Base-by-base conservation (phyloP, 176 grass and related monocot genomes). In the Saccharum spontaneum region DNA sequence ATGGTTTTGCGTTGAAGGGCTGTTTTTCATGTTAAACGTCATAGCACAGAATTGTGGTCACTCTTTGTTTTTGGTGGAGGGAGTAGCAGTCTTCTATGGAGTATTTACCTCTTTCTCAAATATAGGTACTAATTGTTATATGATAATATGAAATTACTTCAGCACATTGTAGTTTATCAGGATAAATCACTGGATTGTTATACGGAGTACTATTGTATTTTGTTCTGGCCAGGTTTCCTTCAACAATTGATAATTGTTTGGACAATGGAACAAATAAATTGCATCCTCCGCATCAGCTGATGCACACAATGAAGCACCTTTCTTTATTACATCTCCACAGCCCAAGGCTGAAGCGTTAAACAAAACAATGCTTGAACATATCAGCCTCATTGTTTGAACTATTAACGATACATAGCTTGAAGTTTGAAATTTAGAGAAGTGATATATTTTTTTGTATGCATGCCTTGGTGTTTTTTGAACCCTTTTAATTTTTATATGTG, bases 381-480 rank as follows among this genome's bases (percentile, higher is more conserved):
- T 36, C 14, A 36, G 16, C 15, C 64, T 17, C 64, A 8, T 36
- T 37, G 30, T 84, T 88, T 73, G 17, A 52, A 79, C 45, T 79
- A 66, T 79, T 68, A 24, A 28, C 59, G 59, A 71, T 62, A 8
- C 55, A 75, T 62, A 44, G 39, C n/a, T 69, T 62, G 40, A 44
- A 60, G 24, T 44, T 45, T 85, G 24, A 74, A 73, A 61, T 61
- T 22, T 34, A 30, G 22, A 40, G 17, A 15, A 67, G 33, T 4
- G n/a, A 76, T 54, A 22, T 11, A 15, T 65, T 36, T 76, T 77
- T 71, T n/a, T 70, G 3, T 71, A 79, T 79, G 55, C 15, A 66
- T 73, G 43, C 16, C 17, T 1, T 50, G 77, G 72, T 71, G 10
- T 82, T 78, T 72, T 78, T 82, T 74, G 26, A 57, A 84, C 82